A percentile compares a stretch with the other conserved stretches of the same genome.
phyloP scores from a whole-genome alignment of 164 flowering plant genomes.

The Dillenia turbinata region DNA sequence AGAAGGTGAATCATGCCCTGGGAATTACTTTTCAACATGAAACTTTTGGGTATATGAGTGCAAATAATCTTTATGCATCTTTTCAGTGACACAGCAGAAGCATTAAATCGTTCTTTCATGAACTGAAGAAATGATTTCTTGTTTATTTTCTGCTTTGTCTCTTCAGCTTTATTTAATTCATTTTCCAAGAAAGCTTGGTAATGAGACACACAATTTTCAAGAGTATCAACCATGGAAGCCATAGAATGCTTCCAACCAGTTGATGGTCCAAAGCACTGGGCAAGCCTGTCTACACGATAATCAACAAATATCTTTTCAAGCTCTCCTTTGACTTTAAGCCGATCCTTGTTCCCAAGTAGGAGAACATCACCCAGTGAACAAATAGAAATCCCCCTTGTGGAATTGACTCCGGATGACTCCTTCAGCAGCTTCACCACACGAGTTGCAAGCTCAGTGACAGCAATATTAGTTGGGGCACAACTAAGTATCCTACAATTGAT shows the following conservation, averaged over 20 bases:
- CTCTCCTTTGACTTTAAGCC: constrained; percentile 1
- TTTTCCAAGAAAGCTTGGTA: constrained; percentile 13
- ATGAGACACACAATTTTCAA: constrained; percentile 11
- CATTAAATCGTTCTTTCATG: neutral
- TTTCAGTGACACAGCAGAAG: constrained; percentile 1
- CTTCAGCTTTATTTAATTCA: neutral
- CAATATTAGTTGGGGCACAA: constrained; percentile 19
- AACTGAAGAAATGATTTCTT: constrained; percentile 6
- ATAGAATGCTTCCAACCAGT: constrained; percentile 20
- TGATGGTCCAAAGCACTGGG: constrained; percentile 11
- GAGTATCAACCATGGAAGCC: constrained; percentile 12
- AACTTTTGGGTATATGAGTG: constrained; percentile 17
- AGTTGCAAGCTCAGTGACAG: constrained; percentile 7
- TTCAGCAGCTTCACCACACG: constrained; percentile 8
- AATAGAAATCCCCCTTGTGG: neutral
- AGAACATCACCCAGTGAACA: constrained; percentile 16
- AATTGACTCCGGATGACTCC: neutral
- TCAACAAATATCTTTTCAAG: constrained; percentile 10
- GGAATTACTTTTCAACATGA: constrained; percentile 1
- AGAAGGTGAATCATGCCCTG: neutral
- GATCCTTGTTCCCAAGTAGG: constrained; percentile 13
- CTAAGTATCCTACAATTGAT: constrained; percentile 9
- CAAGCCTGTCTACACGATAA: constrained; percentile 12
- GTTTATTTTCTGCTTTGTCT: no score
- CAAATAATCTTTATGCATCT: constrained; percentile 3